Evolutionary conservation across 2,329 filamentous ascomycete species (phyloP).

Genomic region (Beauveria caledonica): DNA sequence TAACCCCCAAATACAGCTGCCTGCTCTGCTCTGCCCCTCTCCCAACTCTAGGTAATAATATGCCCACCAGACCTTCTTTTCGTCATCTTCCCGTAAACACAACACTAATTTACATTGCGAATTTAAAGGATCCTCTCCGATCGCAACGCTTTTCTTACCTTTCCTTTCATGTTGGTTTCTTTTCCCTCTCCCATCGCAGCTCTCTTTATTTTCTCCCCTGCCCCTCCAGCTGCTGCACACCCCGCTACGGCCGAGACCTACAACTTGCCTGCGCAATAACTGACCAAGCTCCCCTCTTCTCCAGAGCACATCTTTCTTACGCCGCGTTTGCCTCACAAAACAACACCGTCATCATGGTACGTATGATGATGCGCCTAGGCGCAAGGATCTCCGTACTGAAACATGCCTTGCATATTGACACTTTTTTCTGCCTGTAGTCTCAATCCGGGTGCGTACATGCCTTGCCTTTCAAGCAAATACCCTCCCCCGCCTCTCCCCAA

Average conservation of each 20-base stretch:
- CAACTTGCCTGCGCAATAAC: conserved; percentile 4
- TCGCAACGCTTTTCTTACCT: background rate
- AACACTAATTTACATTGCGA: background rate
- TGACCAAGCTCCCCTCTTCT: conserved; percentile 11
- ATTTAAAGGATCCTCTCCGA: background rate
- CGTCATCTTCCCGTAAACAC: background rate
- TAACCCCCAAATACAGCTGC: background rate
- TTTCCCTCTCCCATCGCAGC: background rate
- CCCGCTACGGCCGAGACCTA: conserved; percentile 6
- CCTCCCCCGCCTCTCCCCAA: conserved; percentile 7
- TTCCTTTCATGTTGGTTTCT: background rate
- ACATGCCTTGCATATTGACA: background rate
- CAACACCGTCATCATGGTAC: conserved; percentile 10
- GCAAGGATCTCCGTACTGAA: background rate
- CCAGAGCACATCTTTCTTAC: conserved; percentile 4
- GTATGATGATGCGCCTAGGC: conserved; percentile 2
- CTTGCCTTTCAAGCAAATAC: conserved; percentile 14
- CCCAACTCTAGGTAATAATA: background rate
- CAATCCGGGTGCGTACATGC: conserved; percentile 55
- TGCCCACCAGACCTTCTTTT: conserved; percentile 5
- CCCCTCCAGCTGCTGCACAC: background rate
- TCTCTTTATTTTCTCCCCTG: background rate
- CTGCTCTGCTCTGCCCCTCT: background rate
- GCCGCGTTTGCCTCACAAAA: background rate
- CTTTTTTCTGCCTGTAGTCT: conserved; percentile 38